Evolutionary conservation across 208 protist species (phyloP).

Genomic region (Leptomonas seymouri): DNA sequence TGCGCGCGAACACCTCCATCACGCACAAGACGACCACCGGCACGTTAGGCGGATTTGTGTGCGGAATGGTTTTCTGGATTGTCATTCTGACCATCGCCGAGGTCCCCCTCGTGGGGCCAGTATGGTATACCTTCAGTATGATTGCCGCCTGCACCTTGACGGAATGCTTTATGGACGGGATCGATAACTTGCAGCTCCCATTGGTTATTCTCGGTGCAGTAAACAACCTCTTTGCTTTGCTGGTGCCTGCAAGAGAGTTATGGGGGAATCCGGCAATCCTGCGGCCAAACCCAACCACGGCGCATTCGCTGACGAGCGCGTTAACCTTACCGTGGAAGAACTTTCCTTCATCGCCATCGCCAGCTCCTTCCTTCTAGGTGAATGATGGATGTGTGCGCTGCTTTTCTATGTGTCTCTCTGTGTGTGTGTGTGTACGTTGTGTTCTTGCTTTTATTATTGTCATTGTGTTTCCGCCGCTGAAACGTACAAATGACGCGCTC

Average conservation of each 20-base stretch:
- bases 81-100: constrained; percentile 60
- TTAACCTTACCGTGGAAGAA: constrained; percentile 46
- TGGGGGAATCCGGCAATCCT: constrained; percentile 58
- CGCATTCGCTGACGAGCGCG: constrained; percentile 46
- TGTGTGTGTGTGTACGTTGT: no score
- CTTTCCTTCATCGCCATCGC: constrained; percentile 9
- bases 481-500: no score
- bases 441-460: neutral
- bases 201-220: constrained; percentile 79
- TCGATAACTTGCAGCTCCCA: constrained; percentile 91
- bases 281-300: constrained; percentile 52
- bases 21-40: constrained; percentile 91
- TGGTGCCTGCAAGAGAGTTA: constrained; percentile 42
- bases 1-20: constrained; percentile 79
- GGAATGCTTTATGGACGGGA: constrained; percentile 88
- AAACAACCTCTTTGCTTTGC: constrained; percentile 65
- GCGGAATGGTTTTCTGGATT: constrained; percentile 72
- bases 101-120: constrained; percentile 48
- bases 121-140: constrained; percentile 64
- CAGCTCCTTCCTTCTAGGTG: neutral
- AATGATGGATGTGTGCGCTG: neutral
- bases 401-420: no score
- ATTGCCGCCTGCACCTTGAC: constrained; percentile 74
- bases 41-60: constrained; percentile 71
- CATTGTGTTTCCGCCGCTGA: no score